Conservation (phyloP, 345 rosid genomes). For the Sisymbrium irio region DNA sequence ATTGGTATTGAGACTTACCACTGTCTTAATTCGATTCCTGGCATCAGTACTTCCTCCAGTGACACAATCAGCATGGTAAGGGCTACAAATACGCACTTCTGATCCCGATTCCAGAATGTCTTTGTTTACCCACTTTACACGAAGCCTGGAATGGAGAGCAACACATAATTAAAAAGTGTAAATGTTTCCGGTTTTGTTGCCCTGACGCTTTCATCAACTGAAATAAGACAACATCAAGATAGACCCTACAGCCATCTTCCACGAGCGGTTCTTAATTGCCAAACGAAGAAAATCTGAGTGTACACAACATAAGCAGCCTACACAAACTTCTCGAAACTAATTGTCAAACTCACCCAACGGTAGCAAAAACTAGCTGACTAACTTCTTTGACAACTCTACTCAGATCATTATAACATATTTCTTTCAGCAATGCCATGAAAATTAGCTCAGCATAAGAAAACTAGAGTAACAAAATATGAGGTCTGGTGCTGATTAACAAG, state of each 20-base stretch:
- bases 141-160: conserved; percentile 52
- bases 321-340: neutral
- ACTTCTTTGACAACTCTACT: neutral
- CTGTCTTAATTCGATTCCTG: conserved; percentile 67
- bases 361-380: neutral
- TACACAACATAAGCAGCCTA: neutral
- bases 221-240: conserved; percentile 7
- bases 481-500: neutral
- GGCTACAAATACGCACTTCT: conserved; percentile 72
- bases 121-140: conserved; percentile 75
- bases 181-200: neutral
- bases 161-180: neutral
- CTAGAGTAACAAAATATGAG: neutral
- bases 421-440: neutral
- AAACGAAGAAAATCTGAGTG: neutral
- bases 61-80: conserved; percentile 72
- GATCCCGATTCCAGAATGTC: conserved; percentile 68
- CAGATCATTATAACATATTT: neutral
- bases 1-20: conserved; percentile 49
- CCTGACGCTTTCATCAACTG: neutral
- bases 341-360: too few relatives aligned
- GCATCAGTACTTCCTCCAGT: conserved; percentile 76
- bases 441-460: neutral
- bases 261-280: neutral
- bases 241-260: neutral